These are phyloP conservation scores for Panicum hallii DNA, from an alignment of 202 grass and related monocot genomes.

Conservation along the genomic window DNA sequence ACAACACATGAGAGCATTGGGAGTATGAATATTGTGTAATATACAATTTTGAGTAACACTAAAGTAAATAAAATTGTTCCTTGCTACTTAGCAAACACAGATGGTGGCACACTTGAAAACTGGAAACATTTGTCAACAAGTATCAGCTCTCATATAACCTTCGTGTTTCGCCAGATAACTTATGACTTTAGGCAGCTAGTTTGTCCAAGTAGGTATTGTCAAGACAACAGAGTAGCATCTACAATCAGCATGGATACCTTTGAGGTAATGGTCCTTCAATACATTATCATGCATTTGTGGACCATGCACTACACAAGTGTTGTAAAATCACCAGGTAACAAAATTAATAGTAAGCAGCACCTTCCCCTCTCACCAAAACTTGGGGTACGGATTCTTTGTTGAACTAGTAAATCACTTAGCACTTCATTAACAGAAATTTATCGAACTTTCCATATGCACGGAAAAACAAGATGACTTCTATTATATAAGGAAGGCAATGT, in stretches of 20 bases:
- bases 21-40: neutral
- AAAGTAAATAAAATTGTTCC: neutral
- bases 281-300: neutral
- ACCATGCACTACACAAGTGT: constrained; percentile 4
- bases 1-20: neutral
- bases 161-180: neutral
- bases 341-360: constrained; percentile 13
- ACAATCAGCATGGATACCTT: neutral
- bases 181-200: neutral
- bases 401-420: constrained; percentile 9
- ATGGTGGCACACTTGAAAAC: neutral
- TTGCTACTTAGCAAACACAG: neutral
- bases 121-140: neutral
- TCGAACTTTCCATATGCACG: neutral
- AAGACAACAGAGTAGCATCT: neutral
- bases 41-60: neutral
- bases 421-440: neutral
- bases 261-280: constrained; percentile 12
- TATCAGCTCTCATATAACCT: neutral
- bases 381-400: neutral
- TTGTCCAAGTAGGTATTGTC: neutral
- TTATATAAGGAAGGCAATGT: constrained; percentile 12
- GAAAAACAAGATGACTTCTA: constrained; percentile 5
- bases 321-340: constrained; percentile 1
- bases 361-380: neutral